Evolutionary conservation across 2,329 filamentous ascomycete genomes (phyloP).

Genomic region (Oidium heveae): DNA sequence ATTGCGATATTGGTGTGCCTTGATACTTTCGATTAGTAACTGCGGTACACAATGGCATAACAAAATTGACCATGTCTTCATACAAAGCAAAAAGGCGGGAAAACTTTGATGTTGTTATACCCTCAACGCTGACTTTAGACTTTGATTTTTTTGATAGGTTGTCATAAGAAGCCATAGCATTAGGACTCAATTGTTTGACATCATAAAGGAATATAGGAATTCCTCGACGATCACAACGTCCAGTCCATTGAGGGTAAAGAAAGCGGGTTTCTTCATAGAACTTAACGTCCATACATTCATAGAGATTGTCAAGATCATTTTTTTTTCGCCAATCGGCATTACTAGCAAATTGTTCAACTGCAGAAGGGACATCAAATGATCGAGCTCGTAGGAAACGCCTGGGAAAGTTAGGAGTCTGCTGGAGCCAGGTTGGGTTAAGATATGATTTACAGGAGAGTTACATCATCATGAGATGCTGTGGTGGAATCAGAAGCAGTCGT

Average conservation of each 20-base stretch:
- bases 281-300: slow-evolving; percentile 63
- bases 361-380: slow-evolving; percentile 54
- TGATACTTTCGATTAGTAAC: slow-evolving; percentile 45
- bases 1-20: slow-evolving; percentile 70
- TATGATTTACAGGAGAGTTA: slow-evolving; percentile 37
- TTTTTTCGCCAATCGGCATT: slow-evolving; percentile 71
- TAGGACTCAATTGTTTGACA: slow-evolving; percentile 58
- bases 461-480: slow-evolving; percentile 40
- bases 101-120: slow-evolving; percentile 47
- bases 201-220: slow-evolving; percentile 86
- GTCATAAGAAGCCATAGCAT: slow-evolving; percentile 59
- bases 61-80: slow-evolving; percentile 74
- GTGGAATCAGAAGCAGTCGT: slow-evolving; percentile 18
- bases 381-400: slow-evolving; percentile 73
- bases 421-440: background rate
- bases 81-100: slow-evolving; percentile 78
- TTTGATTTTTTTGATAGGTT: slow-evolving; percentile 28
- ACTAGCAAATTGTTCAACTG: slow-evolving; percentile 60
- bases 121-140: slow-evolving; percentile 35
- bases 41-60: slow-evolving; percentile 60
- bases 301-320: slow-evolving; percentile 54
- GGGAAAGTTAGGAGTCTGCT: slow-evolving; percentile 2
- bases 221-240: slow-evolving; percentile 66
- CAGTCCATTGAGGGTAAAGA: slow-evolving; percentile 90
- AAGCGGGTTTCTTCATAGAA: slow-evolving; percentile 60